Percentiles rank a stretch among this genome's conserved stretches.
Conservation (phyloP, 352 stramenopile species). For the Globisporangium nunn region DNA sequence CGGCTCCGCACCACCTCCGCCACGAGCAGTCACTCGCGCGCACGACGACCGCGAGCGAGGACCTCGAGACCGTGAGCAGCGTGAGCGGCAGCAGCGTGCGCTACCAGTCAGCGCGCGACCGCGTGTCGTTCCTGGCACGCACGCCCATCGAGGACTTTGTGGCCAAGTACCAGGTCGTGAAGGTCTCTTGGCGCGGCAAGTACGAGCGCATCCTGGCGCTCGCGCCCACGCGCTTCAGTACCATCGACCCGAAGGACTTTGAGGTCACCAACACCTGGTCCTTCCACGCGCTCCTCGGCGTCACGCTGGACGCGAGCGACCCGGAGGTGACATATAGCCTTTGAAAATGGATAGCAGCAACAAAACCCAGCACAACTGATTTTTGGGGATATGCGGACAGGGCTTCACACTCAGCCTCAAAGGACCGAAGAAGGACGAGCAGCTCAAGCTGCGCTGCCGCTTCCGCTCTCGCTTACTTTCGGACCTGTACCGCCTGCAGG, state of each 20-base stretch:
- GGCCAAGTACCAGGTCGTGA: conserved; percentile 81
- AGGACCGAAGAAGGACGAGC: conserved; percentile 79
- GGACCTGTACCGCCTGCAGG: conserved; percentile 67
- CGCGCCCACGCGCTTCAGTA: conserved; percentile 72
- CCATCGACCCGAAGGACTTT: conserved; percentile 82
- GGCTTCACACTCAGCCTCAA: conserved; percentile 61
- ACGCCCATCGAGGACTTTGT: conserved; percentile 78
- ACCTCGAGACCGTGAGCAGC: conserved; percentile 3
- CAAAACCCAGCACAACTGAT: background rate
- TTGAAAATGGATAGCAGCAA: background rate
- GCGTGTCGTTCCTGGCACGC: conserved; percentile 25
- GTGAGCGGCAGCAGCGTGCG: conserved; percentile 1
- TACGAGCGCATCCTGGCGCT: conserved; percentile 86
- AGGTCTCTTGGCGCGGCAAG: conserved; percentile 78
- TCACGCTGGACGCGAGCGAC: conserved; percentile 58
- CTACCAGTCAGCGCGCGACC: conserved; percentile 18
- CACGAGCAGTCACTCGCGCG: conserved; percentile 6
- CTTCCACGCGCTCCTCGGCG: conserved; percentile 38
- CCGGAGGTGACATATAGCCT: conserved; percentile 8
- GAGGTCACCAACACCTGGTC: conserved; percentile 87
- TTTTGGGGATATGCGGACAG: background rate
- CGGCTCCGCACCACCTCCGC: conserved; percentile 1
- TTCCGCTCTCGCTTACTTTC: conserved; percentile 73
- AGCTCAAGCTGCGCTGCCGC: conserved; percentile 70
- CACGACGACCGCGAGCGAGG: conserved; percentile 2